phyloP scores from a whole-genome alignment of 306 rosid genomes.

The Alnus glutinosa region DNA sequence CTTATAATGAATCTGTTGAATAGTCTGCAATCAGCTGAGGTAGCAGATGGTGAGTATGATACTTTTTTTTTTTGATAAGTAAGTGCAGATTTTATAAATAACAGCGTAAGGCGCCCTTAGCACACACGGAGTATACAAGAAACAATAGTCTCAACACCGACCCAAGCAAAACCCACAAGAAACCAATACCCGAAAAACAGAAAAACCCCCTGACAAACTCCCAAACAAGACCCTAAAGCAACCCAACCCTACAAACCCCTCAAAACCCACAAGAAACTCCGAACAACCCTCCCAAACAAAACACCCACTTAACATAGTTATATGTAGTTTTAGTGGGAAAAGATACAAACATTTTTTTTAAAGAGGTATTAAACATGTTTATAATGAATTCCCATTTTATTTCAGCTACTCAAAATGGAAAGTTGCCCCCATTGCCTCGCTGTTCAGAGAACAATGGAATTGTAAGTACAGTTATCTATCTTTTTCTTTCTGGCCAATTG shows the following conservation, averaged over 20 bases:
- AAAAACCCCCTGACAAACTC: no score
- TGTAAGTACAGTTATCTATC: conserved; percentile 49
- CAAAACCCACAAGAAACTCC: no score
- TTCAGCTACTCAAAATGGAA: conserved; percentile 82
- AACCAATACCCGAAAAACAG: no score
- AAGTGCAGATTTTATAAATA: no score
- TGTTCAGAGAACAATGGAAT: conserved; percentile 81
- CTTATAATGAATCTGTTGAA: conserved; percentile 71
- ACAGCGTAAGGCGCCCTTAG: no score
- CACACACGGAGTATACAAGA: no score
- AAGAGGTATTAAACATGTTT: conserved; percentile 22
- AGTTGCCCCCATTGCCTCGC: conserved; percentile 82
- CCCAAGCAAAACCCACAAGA: no score
- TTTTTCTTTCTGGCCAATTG: not conserved
- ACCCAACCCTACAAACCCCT: no score
- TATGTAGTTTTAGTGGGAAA: conserved; percentile 18
- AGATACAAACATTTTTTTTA: conserved; percentile 24
- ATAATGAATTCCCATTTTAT: conserved; percentile 33
- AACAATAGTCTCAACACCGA: no score
- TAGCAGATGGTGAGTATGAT: conserved; percentile 68
- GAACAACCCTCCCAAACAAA: no score
- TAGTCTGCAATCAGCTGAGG: conserved; percentile 75
- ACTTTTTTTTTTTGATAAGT: not conserved
- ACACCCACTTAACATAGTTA: not conserved
- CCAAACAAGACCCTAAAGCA: no score